A percentile compares a stretch with the other conserved stretches of the same genome.
Evolutionary conservation across 1,284 basidiomycete species (phyloP).

Genomic region (Boletellus deceptivus): DNA sequence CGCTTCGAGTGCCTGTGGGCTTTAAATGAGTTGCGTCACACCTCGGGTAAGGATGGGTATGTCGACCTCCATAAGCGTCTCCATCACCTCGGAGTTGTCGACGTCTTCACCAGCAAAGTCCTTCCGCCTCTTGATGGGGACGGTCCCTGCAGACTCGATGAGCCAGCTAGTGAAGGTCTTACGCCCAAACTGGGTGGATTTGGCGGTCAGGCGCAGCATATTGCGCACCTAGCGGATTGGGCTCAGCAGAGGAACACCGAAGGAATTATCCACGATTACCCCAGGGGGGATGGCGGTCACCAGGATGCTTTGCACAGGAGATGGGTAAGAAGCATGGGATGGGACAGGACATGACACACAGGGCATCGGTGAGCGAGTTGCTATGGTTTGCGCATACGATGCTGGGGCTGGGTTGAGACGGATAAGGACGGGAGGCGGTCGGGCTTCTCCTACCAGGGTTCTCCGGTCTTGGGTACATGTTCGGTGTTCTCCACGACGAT

Average conservation of each 20-base stretch:
- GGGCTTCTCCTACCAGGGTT: constrained; percentile 59
- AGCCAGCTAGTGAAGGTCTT: constrained; percentile 85
- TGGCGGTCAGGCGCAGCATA: constrained; percentile 79
- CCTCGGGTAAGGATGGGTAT: not conserved
- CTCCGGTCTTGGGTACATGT: constrained; percentile 65
- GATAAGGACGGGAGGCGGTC: constrained; percentile 28
- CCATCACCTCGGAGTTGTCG: constrained; percentile 71
- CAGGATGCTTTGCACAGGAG: constrained; percentile 49
- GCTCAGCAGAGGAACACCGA: constrained; percentile 6
- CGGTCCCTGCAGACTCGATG: constrained; percentile 81
- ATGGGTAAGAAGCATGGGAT: constrained; percentile 3
- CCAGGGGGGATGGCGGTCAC: constrained; percentile 67
- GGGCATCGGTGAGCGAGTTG: constrained; percentile 82
- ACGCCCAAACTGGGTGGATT: constrained; percentile 80
- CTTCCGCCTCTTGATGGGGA: constrained; percentile 75
- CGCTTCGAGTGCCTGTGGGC: constrained; percentile 59
- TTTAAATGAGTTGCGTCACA: not conserved
- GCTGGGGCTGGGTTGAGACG: constrained; percentile 30
- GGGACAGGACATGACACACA: constrained; percentile 48
- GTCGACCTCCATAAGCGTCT: constrained; percentile 60
- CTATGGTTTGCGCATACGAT: constrained; percentile 79
- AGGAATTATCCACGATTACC: constrained; percentile 37
- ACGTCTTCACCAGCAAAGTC: constrained; percentile 54
- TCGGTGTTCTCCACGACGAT: constrained; percentile 82
- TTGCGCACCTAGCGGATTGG: constrained; percentile 48